phyloP scores from a whole-genome alignment of 495 filamentous ascomycete species.

The Trichoderma erinaceum region DNA sequence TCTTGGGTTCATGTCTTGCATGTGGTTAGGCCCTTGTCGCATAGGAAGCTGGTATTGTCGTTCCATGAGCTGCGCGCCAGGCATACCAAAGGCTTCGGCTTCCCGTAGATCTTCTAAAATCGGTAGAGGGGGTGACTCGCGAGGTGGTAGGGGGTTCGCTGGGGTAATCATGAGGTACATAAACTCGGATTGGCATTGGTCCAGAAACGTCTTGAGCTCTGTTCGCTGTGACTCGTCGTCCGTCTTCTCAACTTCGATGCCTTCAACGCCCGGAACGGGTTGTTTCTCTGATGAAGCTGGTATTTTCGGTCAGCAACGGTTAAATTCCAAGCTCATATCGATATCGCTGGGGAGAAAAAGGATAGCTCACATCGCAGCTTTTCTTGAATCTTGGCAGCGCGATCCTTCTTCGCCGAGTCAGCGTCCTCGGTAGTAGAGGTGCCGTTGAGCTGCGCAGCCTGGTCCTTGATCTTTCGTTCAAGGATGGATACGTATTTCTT shows the following conservation, averaged over 20 bases:
- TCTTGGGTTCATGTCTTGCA: constrained; percentile 35
- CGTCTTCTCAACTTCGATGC: constrained; percentile 25
- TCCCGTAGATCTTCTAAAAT: constrained; percentile 45
- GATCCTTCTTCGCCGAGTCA: constrained; percentile 38
- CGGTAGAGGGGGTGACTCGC: constrained; percentile 46
- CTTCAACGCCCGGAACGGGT: constrained; percentile 18
- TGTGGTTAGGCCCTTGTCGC: constrained; percentile 39
- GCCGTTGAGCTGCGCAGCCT: constrained; percentile 41
- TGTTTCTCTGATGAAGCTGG: constrained; percentile 24
- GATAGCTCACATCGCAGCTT: constrained; percentile 37
- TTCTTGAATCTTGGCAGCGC: constrained; percentile 40
- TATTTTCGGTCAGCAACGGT: neutral
- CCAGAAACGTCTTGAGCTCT: constrained; percentile 56
- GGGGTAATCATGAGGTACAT: constrained; percentile 60
- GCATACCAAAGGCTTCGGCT: constrained; percentile 35
- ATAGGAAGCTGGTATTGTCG: constrained; percentile 29
- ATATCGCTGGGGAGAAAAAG: neutral
- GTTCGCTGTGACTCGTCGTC: constrained; percentile 50
- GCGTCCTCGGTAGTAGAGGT: constrained; percentile 19
- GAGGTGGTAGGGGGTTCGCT: constrained; percentile 54
- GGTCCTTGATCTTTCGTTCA: constrained; percentile 80
- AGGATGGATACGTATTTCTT: constrained; percentile 86
- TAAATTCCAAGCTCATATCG: neutral
- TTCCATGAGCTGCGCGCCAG: constrained; percentile 26
- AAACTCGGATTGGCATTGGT: constrained; percentile 57